Evolutionary conservation across 1,284 basidiomycete genomes (phyloP), one percentile per base, ranked within the genome.

Genomic region (Puccinia triticina): DNA sequence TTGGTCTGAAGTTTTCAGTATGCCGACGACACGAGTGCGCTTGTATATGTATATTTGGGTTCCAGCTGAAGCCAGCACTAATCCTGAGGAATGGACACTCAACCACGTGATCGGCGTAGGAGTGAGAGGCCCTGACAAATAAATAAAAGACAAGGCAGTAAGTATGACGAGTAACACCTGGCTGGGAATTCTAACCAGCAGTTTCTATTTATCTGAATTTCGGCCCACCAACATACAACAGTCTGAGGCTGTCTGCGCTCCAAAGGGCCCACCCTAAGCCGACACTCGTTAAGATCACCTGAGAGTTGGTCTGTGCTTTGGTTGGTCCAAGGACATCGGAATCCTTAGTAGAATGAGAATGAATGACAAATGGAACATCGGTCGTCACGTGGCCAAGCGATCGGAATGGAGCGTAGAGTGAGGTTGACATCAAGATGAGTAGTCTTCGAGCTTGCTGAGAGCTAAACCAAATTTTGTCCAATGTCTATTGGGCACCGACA

Each of bases 221-320:
- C 12, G 12, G 53, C 93, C 88, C 87, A 93, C 96, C 95, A 83
- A 97, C 94, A 87, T 99, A 98, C 69, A 98, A 89, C 71, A 99
- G 88, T 23, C 90, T 91, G 93, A 99, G 95, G 88, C 92, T 94
- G 48, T 92, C 93, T 18, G 94, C 95, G 86, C 98, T 95, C 96
- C 96, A 99, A 88, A 98, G 90, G 29, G 94, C 93, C 96, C 96
- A 99, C 84, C 93, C 92, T 84, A 90, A 91, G 21, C 96, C 96
- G 7, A 98, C 88, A 85, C 94, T 96, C 18, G 95, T 97, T 61
- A 98, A 88, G 72, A 99, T 89, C 84, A 82, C 69, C 55, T 82
- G 83, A 80, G 78, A 85, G 61, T 8, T 83, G 84, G 18, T 85
- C 84, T 72, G 83, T 80, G 50, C 83, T 75, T 77, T 85, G 79